Evolutionary conservation across 495 filamentous ascomycete genomes (phyloP), one percentile per base, ranked within the genome.

Genomic region (Aspergillus ostianus): DNA sequence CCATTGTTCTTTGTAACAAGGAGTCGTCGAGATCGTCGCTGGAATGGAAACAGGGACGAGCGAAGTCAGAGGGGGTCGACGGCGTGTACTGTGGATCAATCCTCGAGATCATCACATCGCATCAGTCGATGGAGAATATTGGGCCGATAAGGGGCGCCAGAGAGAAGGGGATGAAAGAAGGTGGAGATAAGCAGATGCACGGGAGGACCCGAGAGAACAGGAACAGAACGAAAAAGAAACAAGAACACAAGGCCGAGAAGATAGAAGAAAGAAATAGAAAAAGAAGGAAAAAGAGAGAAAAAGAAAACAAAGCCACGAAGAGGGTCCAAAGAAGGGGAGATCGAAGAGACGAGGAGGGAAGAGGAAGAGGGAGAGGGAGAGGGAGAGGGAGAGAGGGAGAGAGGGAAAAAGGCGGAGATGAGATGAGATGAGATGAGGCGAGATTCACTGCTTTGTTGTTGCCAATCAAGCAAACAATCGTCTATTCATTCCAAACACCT

Each of bases 51-150:
- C 36, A 41, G 36, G 10, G 2, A 15, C 36, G 15, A 41, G 36
- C 13, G 53, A 51, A 50, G 56, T 54, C 57, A 53, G 55, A 53
- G 21, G 56, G 53, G 17, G 36, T 61, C 52, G 55, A 45, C 51
- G 61, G 55, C 45, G 47, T 19, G 66, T 53, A 61, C 62, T 63
- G 60, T 59, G 55, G 63, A 5, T 27, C n/a, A 6, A 54, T 60
- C 51, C 36, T 41, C 67, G 52, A 29, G 61, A 53, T 56, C 64
- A 69, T 76, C 67, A 75, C 72, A 78, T 77, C 66, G 72, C 69
- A 76, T 67, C 64, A 59, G 59, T 51, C 53, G 57, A 56, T 62
- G 53, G 49, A 64, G 55, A 26, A 26, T 26, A 4, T 26, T 26
- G 55, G 58, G 63, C 47, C 53, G 56, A 63, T 61, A 47, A 63